A percentile compares a stretch with the other conserved stretches of the same genome.
These are phyloP conservation scores for Skeletonema costatum DNA, from an alignment of 108 stramenopile species.

Conservation along the genomic window DNA sequence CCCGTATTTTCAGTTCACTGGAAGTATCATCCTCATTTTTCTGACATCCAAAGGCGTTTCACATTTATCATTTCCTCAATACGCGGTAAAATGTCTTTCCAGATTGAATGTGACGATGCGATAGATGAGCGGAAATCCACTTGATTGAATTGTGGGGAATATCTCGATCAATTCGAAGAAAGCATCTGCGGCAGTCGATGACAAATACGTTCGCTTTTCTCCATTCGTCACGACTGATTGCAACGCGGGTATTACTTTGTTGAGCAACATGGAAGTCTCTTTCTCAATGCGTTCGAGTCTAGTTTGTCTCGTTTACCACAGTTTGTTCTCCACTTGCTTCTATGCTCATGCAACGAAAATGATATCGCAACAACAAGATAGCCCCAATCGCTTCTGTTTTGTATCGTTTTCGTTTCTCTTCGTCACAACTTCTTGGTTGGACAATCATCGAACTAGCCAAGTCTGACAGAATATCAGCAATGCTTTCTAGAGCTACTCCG, in stretches of 20 bases:
- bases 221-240: neutral
- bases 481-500: neutral
- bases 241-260: neutral
- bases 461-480: neutral
- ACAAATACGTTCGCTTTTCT: conserved; percentile 13
- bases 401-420: neutral
- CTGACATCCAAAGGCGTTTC: conserved; percentile 14
- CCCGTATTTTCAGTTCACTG: neutral
- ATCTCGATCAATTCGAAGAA: conserved; percentile 34
- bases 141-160: conserved; percentile 5
- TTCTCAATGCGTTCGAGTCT: neutral
- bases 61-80: conserved; percentile 9
- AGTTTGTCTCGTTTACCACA: neutral
- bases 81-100: conserved; percentile 7
- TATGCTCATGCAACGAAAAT: neutral
- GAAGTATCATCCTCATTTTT: neutral
- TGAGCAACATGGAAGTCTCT: neutral
- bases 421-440: neutral
- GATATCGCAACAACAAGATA: neutral
- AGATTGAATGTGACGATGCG: neutral
- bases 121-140: neutral
- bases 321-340: neutral
- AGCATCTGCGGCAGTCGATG: conserved; percentile 17
- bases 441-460: neutral
- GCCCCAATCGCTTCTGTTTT: neutral